A percentile compares a stretch with the other conserved stretches of the same genome.
These are phyloP conservation scores for Paramyrothecium sp. DNA, from an alignment of 2,329 filamentous ascomycete genomes.

Conservation along the genomic window DNA sequence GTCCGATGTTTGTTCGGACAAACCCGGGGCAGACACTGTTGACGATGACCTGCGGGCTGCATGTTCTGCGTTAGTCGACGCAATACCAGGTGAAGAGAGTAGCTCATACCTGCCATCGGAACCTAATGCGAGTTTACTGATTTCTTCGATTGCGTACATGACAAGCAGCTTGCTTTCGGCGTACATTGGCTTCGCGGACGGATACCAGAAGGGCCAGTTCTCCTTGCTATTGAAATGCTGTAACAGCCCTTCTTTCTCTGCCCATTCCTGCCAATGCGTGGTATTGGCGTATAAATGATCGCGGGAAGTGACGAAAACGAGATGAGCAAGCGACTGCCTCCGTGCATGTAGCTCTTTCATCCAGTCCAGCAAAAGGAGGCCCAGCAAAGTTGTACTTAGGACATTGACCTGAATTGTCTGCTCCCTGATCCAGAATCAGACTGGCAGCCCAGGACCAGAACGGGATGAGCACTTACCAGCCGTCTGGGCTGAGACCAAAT, in stretches of 20 bases:
- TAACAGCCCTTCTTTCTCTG: neutral
- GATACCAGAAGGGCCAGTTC: neutral
- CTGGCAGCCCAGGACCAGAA: no score
- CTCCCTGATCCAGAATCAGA: neutral
- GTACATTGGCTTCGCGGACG: neutral
- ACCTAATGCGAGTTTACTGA: neutral
- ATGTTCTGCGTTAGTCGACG: no score
- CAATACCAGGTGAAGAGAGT: no score
- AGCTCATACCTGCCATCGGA: neutral
- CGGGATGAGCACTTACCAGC: neutral
- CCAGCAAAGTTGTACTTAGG: neutral
- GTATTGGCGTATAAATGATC: neutral
- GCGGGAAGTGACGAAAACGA: neutral
- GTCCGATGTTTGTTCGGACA: neutral
- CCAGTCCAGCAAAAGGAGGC: neutral
- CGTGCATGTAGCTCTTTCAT: neutral
- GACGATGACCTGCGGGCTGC: neutral
- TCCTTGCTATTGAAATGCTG: neutral
- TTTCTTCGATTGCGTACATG: neutral
- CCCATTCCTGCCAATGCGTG: neutral
- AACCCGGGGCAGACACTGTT: neutral
- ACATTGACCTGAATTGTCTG: neutral
- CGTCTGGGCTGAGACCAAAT: neutral
- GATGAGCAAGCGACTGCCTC: neutral
- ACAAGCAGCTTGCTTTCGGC: neutral